These are phyloP conservation scores for Fusarium pilosicola DNA, from an alignment of 2,329 filamentous ascomycete species.

Conservation along the genomic window DNA sequence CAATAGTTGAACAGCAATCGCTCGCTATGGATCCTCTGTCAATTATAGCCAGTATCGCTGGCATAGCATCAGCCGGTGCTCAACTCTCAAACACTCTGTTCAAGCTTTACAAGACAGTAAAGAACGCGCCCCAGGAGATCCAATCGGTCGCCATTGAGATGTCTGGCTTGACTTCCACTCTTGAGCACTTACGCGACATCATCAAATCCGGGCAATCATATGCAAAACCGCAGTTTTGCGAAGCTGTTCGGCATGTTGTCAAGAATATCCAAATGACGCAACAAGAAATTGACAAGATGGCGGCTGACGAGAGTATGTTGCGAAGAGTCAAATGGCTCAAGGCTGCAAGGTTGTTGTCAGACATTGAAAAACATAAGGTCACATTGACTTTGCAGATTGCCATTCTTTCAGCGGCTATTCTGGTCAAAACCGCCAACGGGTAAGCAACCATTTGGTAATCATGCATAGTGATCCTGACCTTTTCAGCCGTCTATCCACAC, in stretches of 20 bases:
- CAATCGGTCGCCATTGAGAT: slow-evolving; percentile 17
- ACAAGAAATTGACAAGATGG: background rate
- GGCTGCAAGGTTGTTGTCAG: slow-evolving; percentile 7
- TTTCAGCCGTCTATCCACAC: background rate
- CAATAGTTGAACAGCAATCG: rapidly evolving
- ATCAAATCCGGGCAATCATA: background rate
- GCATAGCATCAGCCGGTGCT: slow-evolving; percentile 24
- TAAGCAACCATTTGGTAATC: background rate
- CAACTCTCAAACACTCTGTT: slow-evolving; percentile 20
- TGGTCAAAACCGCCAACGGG: slow-evolving; percentile 9
- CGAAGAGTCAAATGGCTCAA: slow-evolving; percentile 6
- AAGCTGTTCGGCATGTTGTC: background rate
- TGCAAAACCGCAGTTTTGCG: slow-evolving; percentile 1
- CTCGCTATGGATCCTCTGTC: slow-evolving; percentile 24
- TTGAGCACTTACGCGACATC: slow-evolving; percentile 22
- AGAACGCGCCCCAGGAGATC: slow-evolving; percentile 11
- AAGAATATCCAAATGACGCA: slow-evolving; percentile 13
- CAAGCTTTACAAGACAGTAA: background rate
- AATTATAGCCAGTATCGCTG: slow-evolving; percentile 26
- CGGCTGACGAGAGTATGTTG: background rate
- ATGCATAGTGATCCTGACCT: background rate
- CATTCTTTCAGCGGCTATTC: slow-evolving; percentile 18
- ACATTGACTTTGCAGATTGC: slow-evolving; percentile 17
- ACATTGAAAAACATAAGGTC: slow-evolving; percentile 29
- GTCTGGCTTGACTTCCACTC: background rate